Evolutionary conservation across 2,329 filamentous ascomycete genomes (phyloP).

Genomic region (Epichloe gansuensis): DNA sequence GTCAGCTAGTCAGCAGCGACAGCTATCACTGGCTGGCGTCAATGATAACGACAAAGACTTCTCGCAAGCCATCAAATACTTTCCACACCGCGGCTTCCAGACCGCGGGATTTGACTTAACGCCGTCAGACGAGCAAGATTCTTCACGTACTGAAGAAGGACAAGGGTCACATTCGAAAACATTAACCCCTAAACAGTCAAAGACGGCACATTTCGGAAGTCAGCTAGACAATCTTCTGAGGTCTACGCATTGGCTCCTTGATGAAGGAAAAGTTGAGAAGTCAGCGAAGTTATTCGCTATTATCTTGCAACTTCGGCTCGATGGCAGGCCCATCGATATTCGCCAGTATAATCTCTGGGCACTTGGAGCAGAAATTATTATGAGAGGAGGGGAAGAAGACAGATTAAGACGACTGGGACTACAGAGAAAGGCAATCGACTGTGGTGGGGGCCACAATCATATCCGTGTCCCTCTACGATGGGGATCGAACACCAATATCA

Average conservation of each 20-base stretch:
- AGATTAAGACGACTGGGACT: not conserved
- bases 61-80: conserved; percentile 28
- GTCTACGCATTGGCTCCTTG: conserved; percentile 60
- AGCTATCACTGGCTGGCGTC: conserved; percentile 43
- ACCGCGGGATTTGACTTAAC: not conserved
- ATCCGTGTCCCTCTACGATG: conserved; percentile 17
- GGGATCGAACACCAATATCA: conserved; percentile 34
- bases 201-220: conserved; percentile 13
- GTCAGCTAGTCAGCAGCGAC: conserved; percentile 35
- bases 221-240: conserved; percentile 58
- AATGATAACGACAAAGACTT: conserved; percentile 31
- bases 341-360: conserved; percentile 64
- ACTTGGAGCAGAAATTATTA: conserved; percentile 72
- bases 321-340: conserved; percentile 46
- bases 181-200: conserved; percentile 5
- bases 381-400: conserved; percentile 41
- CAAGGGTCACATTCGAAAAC: not conserved
- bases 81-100: conserved; percentile 35
- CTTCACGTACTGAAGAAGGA: no score
- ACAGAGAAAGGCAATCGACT: not conserved
- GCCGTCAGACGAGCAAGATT: conserved; percentile 35
- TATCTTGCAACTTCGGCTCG: conserved; percentile 44
- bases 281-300: conserved; percentile 67
- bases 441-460: not conserved
- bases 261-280: conserved; percentile 55